Conservation (phyloP, 352 stramenopile species). For the Phytopythium ostracodes region DNA sequence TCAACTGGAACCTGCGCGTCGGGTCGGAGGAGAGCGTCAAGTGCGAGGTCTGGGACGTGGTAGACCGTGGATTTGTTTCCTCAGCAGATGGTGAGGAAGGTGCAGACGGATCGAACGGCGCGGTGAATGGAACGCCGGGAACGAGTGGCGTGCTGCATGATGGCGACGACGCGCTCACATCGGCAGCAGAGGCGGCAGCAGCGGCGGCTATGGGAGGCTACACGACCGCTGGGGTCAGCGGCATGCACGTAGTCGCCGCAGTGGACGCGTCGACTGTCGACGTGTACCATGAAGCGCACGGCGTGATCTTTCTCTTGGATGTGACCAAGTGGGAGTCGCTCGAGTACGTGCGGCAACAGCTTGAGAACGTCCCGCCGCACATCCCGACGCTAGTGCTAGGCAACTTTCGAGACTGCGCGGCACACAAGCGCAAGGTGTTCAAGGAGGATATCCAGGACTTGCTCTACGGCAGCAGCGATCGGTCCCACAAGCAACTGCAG, state of each 20-base stretch:
- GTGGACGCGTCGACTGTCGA: conserved; percentile 86
- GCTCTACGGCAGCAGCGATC: conserved; percentile 45
- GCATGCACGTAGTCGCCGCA: conserved; percentile 53
- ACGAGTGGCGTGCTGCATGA: not conserved
- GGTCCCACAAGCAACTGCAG: conserved; percentile 20
- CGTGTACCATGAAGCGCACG: conserved; percentile 88
- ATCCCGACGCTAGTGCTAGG: conserved; percentile 79
- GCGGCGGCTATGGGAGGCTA: conserved; percentile 11
- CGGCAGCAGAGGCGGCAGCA: conserved; percentile 20
- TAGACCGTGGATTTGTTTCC: conserved; percentile 67
- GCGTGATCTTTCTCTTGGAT: conserved; percentile 87
- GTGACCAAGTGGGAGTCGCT: conserved; percentile 76
- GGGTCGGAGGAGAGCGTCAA: conserved; percentile 81
- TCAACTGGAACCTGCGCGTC: conserved; percentile 77
- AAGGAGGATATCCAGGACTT: conserved; percentile 82
- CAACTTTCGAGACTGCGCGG: conserved; percentile 72
- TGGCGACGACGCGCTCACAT: conserved; percentile 13
- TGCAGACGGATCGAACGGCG: not conserved
- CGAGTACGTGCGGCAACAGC: conserved; percentile 75
- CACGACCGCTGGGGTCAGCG: conserved; percentile 16
- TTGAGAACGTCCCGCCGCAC: conserved; percentile 66
- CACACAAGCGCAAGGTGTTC: conserved; percentile 71
- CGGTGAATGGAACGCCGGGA: conserved; percentile 6
- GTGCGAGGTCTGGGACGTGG: conserved; percentile 91
- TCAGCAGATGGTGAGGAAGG: conserved; percentile 10